These are phyloP conservation scores for Collybia mongolica DNA, from an alignment of 768 basidiomycete genomes.

Conservation along the genomic window DNA sequence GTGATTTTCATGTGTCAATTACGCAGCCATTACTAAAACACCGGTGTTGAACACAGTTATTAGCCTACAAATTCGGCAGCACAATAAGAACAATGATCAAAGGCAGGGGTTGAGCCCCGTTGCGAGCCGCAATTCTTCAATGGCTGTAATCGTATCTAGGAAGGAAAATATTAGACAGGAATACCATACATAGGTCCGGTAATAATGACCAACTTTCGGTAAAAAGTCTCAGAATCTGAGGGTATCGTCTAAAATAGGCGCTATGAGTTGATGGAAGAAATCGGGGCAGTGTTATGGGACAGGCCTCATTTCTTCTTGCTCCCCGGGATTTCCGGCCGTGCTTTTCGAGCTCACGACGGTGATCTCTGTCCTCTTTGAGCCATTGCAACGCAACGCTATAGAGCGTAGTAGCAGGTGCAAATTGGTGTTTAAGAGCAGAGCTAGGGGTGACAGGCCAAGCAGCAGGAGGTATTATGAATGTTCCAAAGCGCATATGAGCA, in stretches of 20 bases:
- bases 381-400: constrained; percentile 81
- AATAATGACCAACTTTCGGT: constrained; percentile 62
- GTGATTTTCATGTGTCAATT: too few species aligned
- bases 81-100: constrained; percentile 1
- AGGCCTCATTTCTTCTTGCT: constrained; percentile 54
- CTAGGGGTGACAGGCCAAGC: constrained; percentile 59
- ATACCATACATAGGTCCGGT: not conserved
- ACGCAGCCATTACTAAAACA: not conserved
- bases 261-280: not conserved
- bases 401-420: constrained; percentile 36
- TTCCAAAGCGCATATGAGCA: constrained; percentile 86
- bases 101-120: constrained; percentile 12
- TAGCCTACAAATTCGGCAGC: too few species aligned
- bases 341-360: constrained; percentile 57
- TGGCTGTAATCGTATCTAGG: constrained; percentile 44
- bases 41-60: constrained; percentile 7
- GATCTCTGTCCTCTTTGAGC: constrained; percentile 80
- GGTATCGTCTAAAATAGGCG: constrained; percentile 46
- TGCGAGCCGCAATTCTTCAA: constrained; percentile 15
- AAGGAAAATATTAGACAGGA: not conserved
- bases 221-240: constrained; percentile 81
- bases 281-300: constrained; percentile 12
- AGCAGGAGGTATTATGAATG: constrained; percentile 62
- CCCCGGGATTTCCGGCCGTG: constrained; percentile 60
- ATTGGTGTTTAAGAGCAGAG: constrained; percentile 17